phyloP scores from a whole-genome alignment of 768 basidiomycete species.

The Suillus tomentosus region DNA sequence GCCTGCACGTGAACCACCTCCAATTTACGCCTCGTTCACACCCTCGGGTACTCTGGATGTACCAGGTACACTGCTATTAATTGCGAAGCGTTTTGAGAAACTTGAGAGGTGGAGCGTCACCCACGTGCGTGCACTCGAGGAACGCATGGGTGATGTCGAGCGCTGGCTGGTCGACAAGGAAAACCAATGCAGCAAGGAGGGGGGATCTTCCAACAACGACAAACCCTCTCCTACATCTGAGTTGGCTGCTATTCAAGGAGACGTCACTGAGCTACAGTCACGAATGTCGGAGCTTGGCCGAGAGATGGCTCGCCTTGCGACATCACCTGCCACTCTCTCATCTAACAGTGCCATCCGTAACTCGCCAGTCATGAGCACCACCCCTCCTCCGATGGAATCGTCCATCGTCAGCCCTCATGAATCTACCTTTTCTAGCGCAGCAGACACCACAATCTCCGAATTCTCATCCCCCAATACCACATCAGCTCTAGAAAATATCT shows the following conservation, averaged over 20 bases:
- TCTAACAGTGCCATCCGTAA: conserved; percentile 49
- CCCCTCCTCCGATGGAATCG: conserved; percentile 49
- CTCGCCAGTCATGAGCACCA: conserved; percentile 45
- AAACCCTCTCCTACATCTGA: conserved; percentile 34
- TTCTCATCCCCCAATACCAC: conserved; percentile 14
- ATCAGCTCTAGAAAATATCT: conserved; percentile 17
- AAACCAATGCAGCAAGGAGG: conserved; percentile 49
- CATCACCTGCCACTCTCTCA: conserved; percentile 45
- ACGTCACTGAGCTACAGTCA: conserved; percentile 72
- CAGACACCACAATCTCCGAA: conserved; percentile 13
- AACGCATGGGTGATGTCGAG: conserved; percentile 91
- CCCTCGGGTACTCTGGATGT: conserved; percentile 72
- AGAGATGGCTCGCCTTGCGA: conserved; percentile 76
- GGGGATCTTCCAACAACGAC: conserved; percentile 37
- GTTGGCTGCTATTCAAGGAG: conserved; percentile 61
- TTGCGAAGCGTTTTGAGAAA: conserved; percentile 82
- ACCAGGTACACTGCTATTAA: conserved; percentile 68
- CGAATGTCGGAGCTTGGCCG: conserved; percentile 74
- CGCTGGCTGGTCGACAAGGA: conserved; percentile 87
- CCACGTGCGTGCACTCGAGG: conserved; percentile 87
- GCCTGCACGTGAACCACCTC: conserved; percentile 53
- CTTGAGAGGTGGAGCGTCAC: conserved; percentile 89
- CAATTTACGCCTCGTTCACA: conserved; percentile 77
- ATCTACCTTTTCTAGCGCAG: conserved; percentile 21
- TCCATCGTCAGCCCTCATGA: conserved; percentile 39